Evolutionary conservation across 345 rosid genomes (phyloP).

Genomic region (Dovyalis caffra): DNA sequence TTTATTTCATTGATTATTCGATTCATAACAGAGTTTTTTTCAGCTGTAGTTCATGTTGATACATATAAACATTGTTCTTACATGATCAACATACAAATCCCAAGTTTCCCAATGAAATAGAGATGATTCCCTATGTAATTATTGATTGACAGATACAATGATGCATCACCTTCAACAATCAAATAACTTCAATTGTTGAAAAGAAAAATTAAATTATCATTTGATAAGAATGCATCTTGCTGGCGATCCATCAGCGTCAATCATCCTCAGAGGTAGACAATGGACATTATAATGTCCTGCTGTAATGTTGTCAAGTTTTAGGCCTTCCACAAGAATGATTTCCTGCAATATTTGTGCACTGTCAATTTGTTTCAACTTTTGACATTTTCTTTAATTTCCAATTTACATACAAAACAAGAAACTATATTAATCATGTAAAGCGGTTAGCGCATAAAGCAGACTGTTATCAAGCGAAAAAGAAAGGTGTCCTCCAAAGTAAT

Average conservation of each 20-base stretch:
- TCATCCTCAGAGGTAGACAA: conserved; percentile 21
- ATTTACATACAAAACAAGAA: background rate
- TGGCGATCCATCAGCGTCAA: conserved; percentile 22
- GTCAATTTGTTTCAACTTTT: background rate
- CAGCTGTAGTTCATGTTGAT: too few relatives aligned
- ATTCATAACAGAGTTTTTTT: too few relatives aligned
- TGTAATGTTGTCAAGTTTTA: conserved; percentile 16
- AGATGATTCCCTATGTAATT: too few relatives aligned
- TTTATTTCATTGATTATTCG: too few relatives aligned
- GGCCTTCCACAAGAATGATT: conserved; percentile 21
- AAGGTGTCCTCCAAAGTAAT: background rate
- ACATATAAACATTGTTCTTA: too few relatives aligned
- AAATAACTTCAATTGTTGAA: too few relatives aligned
- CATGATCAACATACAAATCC: too few relatives aligned
- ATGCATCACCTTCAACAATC: too few relatives aligned
- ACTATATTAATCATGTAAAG: background rate
- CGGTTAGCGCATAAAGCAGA: too few relatives aligned
- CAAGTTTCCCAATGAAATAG: too few relatives aligned
- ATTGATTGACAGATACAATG: too few relatives aligned
- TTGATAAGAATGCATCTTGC: conserved; percentile 19
- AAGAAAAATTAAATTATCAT: background rate
- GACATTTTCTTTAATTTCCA: background rate
- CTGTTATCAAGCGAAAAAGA: too few relatives aligned
- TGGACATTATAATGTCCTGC: conserved; percentile 15
- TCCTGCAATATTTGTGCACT: conserved; percentile 2